Evolutionary conservation across 2,329 filamentous ascomycete genomes (phyloP).

Genomic region (Fusarium globosum): DNA sequence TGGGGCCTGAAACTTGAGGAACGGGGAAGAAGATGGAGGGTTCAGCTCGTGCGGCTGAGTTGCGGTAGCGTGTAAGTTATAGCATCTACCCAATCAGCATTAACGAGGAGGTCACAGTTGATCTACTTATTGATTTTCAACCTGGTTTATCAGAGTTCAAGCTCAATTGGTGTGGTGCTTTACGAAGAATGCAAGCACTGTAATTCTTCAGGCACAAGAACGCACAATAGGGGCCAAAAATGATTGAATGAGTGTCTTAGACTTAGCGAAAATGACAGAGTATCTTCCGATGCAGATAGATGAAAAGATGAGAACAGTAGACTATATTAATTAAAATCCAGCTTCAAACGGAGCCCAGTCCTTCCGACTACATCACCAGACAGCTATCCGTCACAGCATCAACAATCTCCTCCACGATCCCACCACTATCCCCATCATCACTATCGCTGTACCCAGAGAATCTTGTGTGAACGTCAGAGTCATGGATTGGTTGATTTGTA

Average conservation of each 20-base stretch:
- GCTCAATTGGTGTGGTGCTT: neutral
- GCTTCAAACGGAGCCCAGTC: neutral
- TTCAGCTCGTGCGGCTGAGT: constrained; percentile 3
- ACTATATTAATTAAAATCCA: too few relatives aligned
- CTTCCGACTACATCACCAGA: neutral
- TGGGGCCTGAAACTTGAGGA: neutral
- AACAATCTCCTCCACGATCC: neutral
- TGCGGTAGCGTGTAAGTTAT: neutral
- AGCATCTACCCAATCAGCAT: neutral
- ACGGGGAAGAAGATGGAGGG: neutral
- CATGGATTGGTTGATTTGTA: neutral
- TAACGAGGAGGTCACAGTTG: neutral
- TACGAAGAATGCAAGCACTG: neutral
- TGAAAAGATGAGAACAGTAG: accelerated
- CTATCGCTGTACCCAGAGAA: neutral
- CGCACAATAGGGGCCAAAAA: neutral
- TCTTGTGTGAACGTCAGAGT: neutral
- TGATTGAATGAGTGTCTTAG: neutral
- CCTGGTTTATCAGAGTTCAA: neutral
- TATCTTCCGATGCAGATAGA: neutral
- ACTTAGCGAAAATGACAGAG: neutral
- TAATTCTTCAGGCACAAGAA: neutral
- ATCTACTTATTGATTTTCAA: neutral
- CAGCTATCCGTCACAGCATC: neutral
- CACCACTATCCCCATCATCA: neutral